Evolutionary conservation across 345 rosid species (phyloP), one percentile per base, ranked within the genome.

Genomic region (Stellera chamaejasme): DNA sequence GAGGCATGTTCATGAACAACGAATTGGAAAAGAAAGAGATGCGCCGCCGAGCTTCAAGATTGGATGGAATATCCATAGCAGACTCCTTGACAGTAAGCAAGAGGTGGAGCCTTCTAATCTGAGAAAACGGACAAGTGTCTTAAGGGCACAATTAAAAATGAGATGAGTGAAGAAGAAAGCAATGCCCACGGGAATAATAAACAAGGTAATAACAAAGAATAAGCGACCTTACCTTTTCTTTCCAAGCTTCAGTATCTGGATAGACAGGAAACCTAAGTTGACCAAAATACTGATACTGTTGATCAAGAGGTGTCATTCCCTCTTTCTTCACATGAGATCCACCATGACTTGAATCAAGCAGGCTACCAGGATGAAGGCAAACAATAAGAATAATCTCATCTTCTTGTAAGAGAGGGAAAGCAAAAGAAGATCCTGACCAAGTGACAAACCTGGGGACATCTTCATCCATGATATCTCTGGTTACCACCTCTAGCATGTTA

Each of bases 1-100:
- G 13, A 44, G 89, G 89, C 89, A 83, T 83, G 50, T 78, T 79
- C 89, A 83, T 83, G 77, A 80, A 83, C 64, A 83, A 44, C 32
- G 89, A 83, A 68, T 83, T 83, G 54, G 78, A 67, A 66, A 83
- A 83, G 75, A 77, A 83, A 53, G 85, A 71, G 56, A 83, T 78
- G 25, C 89, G 79, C 67, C 89, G 75, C 55, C 82, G 78, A 58
- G 89, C 89, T 75, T 83, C 85, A 68, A 80, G 61, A 68, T 83
- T 83, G 43, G 83, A 69, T 5, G 89, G 89, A 32, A 83, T 80
- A 66, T 83, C 82, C 85, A 80, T 75, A 44, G 82, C 83, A 51
- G 89, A 83, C 59, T 83, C 89, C 68, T 78, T 82, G 54, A 71
- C 80, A 45, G 88, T 79, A 47, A 82, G 85, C 69, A 82, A 63